Evolutionary conservation across 768 basidiomycete genomes (phyloP).

Genomic region (Stropharia rugosoannulata): DNA sequence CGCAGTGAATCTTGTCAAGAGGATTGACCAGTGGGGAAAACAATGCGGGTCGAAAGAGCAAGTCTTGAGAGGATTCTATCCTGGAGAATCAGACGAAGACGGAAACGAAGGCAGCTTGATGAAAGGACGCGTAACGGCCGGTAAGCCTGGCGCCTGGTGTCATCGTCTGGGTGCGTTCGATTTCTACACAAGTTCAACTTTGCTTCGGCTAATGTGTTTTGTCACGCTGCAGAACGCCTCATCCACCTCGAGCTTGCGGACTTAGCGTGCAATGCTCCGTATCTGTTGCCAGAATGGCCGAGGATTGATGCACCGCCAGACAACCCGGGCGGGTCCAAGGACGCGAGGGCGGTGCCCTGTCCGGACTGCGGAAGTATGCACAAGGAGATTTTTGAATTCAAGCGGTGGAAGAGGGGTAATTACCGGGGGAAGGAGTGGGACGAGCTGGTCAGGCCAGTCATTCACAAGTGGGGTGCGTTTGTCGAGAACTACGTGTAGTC

Average conservation of each 20-base stretch:
- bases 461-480: slow-evolving; percentile 78
- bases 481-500: slow-evolving; percentile 40
- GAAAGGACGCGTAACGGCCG: slow-evolving; percentile 64
- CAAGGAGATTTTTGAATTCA: slow-evolving; percentile 80
- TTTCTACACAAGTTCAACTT: neutral
- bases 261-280: slow-evolving; percentile 53
- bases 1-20: slow-evolving; percentile 66
- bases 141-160: slow-evolving; percentile 61
- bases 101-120: slow-evolving; percentile 47
- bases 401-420: slow-evolving; percentile 47
- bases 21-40: slow-evolving; percentile 79
- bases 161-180: slow-evolving; percentile 56
- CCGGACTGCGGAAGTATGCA: slow-evolving; percentile 53
- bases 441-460: slow-evolving; percentile 66
- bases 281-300: slow-evolving; percentile 55
- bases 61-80: slow-evolving; percentile 74
- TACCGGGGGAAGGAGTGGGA: slow-evolving; percentile 76
- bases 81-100: slow-evolving; percentile 42
- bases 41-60: slow-evolving; percentile 80
- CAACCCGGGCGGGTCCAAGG: slow-evolving; percentile 15
- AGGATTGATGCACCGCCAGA: slow-evolving; percentile 24
- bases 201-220: neutral
- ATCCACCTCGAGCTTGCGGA: slow-evolving; percentile 82
- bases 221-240: slow-evolving; percentile 52
- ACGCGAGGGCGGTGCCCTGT: slow-evolving; percentile 26